Evolutionary conservation across 257 asterid species (phyloP).

Genomic region (Linderniella brevidens): DNA sequence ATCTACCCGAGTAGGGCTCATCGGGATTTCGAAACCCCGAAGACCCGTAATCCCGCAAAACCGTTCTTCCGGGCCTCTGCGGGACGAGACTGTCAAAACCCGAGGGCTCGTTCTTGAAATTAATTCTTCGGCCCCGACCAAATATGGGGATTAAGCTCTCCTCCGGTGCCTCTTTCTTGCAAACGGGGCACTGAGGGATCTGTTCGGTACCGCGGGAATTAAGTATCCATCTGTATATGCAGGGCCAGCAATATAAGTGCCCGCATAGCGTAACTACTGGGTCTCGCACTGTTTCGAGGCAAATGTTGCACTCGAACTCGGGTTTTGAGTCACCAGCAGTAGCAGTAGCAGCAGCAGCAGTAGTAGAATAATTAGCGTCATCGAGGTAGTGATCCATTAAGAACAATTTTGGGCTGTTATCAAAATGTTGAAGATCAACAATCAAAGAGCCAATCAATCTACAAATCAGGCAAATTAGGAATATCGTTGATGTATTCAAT

Average conservation of each 20-base stretch:
- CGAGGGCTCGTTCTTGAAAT: not conserved
- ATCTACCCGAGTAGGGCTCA: slow-evolving; percentile 9
- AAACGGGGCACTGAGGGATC: slow-evolving; percentile 18
- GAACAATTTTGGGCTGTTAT: no score
- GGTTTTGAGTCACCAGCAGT: no score
- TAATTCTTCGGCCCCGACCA: slow-evolving; percentile 12
- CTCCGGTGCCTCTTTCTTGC: slow-evolving; percentile 15
- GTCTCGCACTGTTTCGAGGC: slow-evolving; percentile 10
- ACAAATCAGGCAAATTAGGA: no score
- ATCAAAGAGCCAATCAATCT: no score
- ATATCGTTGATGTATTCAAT: no score
- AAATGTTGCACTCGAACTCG: slow-evolving; percentile 15
- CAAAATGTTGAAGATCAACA: no score
- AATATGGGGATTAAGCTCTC: slow-evolving; percentile 20
- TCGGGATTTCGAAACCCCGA: not conserved
- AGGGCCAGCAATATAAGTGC: slow-evolving; percentile 21
- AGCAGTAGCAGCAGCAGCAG: no score
- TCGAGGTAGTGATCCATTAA: no score
- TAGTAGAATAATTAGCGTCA: no score
- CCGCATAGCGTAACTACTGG: slow-evolving; percentile 20
- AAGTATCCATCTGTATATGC: slow-evolving; percentile 21
- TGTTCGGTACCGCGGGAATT: not conserved
- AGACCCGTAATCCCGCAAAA: no score
- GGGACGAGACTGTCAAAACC: slow-evolving; percentile 6
- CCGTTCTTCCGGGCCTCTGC: not conserved